Conservation (phyloP, 2,329 filamentous ascomycete species). For the Aspergillus melleus region DNA sequence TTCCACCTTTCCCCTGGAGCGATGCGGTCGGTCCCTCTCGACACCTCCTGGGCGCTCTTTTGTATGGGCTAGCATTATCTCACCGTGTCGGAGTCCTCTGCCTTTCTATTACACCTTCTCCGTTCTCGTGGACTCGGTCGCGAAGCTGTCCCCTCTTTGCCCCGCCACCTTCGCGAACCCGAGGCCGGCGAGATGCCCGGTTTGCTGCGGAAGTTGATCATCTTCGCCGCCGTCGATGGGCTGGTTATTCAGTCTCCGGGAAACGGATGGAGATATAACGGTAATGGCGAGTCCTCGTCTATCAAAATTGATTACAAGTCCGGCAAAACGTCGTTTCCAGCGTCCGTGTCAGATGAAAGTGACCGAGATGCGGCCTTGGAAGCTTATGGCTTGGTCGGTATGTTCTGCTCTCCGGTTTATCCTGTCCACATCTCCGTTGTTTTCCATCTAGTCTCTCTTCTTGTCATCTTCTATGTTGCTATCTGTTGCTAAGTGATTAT, state of each 20-base stretch:
- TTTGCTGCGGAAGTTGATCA: conserved; percentile 74
- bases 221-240: conserved; percentile 80
- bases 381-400: conserved; percentile 59
- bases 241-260: conserved; percentile 74
- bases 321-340: conserved; percentile 51
- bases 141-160: background rate
- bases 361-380: conserved; percentile 45
- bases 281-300: conserved; percentile 55
- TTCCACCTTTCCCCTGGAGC: background rate
- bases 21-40: background rate
- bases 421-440: background rate
- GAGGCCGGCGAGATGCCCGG: conserved; percentile 61
- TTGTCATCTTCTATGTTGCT: background rate
- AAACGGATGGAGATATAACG: conserved; percentile 46
- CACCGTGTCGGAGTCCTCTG: background rate
- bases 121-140: background rate
- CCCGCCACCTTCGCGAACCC: conserved; percentile 8
- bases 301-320: conserved; percentile 71
- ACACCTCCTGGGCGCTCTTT: background rate
- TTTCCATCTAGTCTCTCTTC: too few species aligned
- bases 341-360: conserved; percentile 25
- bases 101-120: background rate
- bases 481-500: background rate
- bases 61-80: conserved; percentile 1
- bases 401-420: background rate